phyloP scores from a whole-genome alignment of 2,329 filamentous ascomycete species.

The Alternaria ethzedia region DNA sequence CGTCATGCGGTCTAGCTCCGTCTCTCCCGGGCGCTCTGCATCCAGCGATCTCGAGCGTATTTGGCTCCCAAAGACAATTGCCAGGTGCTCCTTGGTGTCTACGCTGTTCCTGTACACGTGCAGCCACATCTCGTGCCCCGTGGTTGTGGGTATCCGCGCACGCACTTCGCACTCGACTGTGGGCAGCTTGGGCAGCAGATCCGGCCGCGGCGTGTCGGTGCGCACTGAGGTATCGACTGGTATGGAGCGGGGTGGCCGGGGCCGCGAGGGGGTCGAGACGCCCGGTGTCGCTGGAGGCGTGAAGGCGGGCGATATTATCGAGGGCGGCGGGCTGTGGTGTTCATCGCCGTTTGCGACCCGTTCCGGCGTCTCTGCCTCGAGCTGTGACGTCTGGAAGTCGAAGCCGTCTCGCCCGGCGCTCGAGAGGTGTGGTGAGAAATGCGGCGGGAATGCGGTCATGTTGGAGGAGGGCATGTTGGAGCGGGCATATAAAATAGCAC shows the following conservation, averaged over 20 bases:
- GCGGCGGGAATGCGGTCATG: constrained; percentile 61
- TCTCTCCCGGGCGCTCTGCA: constrained; percentile 75
- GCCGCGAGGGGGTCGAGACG: constrained; percentile 41
- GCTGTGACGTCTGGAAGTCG: constrained; percentile 31
- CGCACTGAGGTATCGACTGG: constrained; percentile 50
- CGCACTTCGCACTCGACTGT: constrained; percentile 92
- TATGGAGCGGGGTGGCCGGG: constrained; percentile 48
- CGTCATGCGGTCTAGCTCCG: constrained; percentile 90
- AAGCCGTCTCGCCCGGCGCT: constrained; percentile 50
- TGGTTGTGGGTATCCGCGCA: constrained; percentile 90
- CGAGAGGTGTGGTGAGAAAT: constrained; percentile 61
- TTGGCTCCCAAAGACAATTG: constrained; percentile 90
- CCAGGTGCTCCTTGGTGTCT: constrained; percentile 94
- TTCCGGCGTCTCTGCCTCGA: constrained; percentile 26
- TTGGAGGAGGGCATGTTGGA: constrained; percentile 9
- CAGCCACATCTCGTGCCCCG: constrained; percentile 93
- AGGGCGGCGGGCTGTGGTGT: constrained; percentile 43
- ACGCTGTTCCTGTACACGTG: constrained; percentile 93
- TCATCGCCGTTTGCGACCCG: constrained; percentile 4
- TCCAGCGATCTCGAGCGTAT: constrained; percentile 78
- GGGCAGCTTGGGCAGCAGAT: constrained; percentile 76
- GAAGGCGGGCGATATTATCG: constrained; percentile 57
- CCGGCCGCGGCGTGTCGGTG: constrained; percentile 64
- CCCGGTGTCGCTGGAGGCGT: constrained; percentile 49
- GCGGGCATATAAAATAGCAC: neutral